These are phyloP conservation scores for Vanrija humicola DNA, from an alignment of 1,284 basidiomycete genomes.

Conservation along the genomic window DNA sequence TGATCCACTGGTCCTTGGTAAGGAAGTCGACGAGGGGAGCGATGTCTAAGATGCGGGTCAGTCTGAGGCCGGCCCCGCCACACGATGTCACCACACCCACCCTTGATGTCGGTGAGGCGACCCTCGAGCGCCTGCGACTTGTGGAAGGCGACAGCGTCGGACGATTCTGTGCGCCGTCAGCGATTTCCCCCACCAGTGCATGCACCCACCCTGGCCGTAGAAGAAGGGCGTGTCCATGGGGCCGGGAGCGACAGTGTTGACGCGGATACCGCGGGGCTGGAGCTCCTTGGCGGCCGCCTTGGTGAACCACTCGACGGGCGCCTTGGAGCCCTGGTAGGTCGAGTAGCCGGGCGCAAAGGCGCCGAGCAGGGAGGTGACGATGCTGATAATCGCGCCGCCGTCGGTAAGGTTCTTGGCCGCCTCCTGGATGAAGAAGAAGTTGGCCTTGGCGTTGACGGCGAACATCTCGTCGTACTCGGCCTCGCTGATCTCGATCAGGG, in stretches of 20 bases:
- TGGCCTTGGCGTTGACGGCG: constrained; percentile 22
- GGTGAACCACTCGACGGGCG: constrained; percentile 28
- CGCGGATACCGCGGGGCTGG: constrained; percentile 17
- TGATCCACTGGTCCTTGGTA: constrained; percentile 18
- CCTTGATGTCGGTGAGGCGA: constrained; percentile 17
- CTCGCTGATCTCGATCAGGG: constrained; percentile 19
- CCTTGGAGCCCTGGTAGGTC: constrained; percentile 28
- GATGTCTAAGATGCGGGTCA: constrained; percentile 5
- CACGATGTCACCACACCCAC: too few species aligned
- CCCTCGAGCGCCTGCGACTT: constrained; percentile 11
- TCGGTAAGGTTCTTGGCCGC: constrained; percentile 18
- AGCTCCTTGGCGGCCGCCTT: constrained; percentile 25
- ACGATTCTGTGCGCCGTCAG: constrained; percentile 2
- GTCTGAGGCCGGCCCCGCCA: too few species aligned
- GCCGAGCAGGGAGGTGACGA: constrained; percentile 22
- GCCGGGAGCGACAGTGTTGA: constrained; percentile 18
- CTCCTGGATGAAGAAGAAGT: constrained; percentile 29
- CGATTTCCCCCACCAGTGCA: neutral
- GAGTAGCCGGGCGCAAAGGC: constrained; percentile 24
- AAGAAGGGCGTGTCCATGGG: constrained; percentile 26
- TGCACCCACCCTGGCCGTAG: constrained; percentile 1
- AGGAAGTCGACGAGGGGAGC: constrained; percentile 16
- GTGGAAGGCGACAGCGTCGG: constrained; percentile 19
- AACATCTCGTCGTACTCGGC: constrained; percentile 27
- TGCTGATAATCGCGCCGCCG: constrained; percentile 21